These are phyloP conservation scores for Monosporascus sp. DNA, from an alignment of 2,329 filamentous ascomycete species.

Conservation along the genomic window DNA sequence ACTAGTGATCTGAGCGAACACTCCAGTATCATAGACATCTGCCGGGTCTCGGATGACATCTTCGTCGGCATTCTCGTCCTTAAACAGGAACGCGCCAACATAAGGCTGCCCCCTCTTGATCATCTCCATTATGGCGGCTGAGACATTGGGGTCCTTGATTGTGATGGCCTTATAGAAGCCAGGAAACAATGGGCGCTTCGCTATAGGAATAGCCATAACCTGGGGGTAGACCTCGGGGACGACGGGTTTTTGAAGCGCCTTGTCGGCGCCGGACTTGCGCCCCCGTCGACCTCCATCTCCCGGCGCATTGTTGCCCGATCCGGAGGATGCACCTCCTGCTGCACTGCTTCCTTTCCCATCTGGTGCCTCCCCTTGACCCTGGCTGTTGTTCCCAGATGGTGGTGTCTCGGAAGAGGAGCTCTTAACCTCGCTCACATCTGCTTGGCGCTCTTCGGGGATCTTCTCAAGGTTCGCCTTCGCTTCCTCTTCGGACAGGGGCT, in stretches of 20 bases:
- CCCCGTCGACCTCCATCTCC: conserved; percentile 67
- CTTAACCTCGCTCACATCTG: conserved; percentile 44
- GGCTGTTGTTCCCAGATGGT: conserved; percentile 40
- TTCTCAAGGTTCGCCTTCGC: conserved; percentile 46
- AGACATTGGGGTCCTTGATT: conserved; percentile 87
- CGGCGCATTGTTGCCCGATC: conserved; percentile 51
- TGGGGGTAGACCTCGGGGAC: conserved; percentile 96
- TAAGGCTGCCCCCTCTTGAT: conserved; percentile 96
- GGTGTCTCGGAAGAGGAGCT: conserved; percentile 35
- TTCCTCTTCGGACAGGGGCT: conserved; percentile 50
- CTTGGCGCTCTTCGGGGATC: conserved; percentile 39
- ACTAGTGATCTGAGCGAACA: conserved; percentile 97
- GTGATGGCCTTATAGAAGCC: conserved; percentile 99
- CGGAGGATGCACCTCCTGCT: conserved; percentile 48
- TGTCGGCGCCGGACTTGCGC: conserved; percentile 62
- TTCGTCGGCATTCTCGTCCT: conserved; percentile 89
- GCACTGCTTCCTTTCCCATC: conserved; percentile 58
- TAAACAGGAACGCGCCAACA: conserved; percentile 93
- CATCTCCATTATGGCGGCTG: conserved; percentile 89
- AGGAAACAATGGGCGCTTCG: conserved; percentile 87
- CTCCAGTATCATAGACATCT: conserved; percentile 92
- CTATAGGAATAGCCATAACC: conserved; percentile 94
- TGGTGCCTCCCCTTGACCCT: conserved; percentile 32
- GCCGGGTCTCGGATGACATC: conserved; percentile 87
- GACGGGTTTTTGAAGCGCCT: conserved; percentile 77